phyloP scores from a whole-genome alignment of 2,329 filamentous ascomycete genomes.

The Microcera coccophila region DNA sequence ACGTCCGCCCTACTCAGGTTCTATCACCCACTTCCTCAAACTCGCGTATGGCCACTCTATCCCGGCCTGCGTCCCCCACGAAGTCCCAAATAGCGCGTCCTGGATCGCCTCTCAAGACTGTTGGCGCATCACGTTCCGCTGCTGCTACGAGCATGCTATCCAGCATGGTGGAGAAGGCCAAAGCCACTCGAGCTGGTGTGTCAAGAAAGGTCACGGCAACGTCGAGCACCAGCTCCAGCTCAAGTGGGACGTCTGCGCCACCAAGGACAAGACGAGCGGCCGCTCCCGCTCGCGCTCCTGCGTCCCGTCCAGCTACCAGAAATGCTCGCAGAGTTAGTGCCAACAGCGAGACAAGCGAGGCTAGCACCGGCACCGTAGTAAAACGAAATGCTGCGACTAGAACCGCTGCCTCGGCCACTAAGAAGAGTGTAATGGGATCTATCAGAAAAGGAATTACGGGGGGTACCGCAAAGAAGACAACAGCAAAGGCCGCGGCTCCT shows the following conservation, averaged over 20 bases:
- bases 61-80: conserved; percentile 46
- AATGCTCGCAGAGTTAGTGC: conserved; percentile 53
- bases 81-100: conserved; percentile 58
- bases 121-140: conserved; percentile 37
- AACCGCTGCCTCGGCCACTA: conserved; percentile 31
- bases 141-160: conserved; percentile 47
- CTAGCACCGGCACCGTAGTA: conserved; percentile 61
- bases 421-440: conserved; percentile 52
- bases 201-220: conserved; percentile 45
- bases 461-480: conserved; percentile 46
- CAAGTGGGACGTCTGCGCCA: conserved; percentile 33
- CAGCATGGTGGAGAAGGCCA: conserved; percentile 59
- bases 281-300: conserved; percentile 34
- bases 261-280: conserved; percentile 35
- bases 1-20: conserved; percentile 51
- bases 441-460: conserved; percentile 51
- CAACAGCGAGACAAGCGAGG: conserved; percentile 60
- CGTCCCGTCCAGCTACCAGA: conserved; percentile 41
- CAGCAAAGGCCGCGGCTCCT: conserved; percentile 38
- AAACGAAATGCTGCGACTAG: conserved; percentile 46
- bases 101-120: conserved; percentile 58
- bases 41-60: conserved; percentile 57
- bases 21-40: conserved; percentile 82
- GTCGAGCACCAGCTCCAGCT: conserved; percentile 43
- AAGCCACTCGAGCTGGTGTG: conserved; percentile 49